phyloP scores from a whole-genome alignment of 2,329 filamentous ascomycete genomes.

The Alternaria panax region DNA sequence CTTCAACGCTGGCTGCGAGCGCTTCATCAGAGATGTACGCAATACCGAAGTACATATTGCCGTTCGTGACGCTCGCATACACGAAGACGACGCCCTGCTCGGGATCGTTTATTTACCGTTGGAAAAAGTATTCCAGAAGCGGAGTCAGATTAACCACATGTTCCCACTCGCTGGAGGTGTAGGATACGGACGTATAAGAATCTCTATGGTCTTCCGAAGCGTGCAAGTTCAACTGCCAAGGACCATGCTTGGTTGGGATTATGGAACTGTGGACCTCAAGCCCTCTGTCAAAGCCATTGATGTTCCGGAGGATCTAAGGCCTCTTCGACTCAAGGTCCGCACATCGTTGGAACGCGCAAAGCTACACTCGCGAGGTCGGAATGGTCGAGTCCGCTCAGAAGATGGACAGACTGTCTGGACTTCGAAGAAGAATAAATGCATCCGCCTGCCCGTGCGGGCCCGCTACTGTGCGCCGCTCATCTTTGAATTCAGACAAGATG shows the following conservation, averaged over 20 bases:
- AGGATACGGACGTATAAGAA: slow-evolving; percentile 72
- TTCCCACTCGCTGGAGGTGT: slow-evolving; percentile 75
- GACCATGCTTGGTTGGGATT: slow-evolving; percentile 72
- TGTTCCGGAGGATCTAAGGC: slow-evolving; percentile 59
- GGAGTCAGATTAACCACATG: slow-evolving; percentile 69
- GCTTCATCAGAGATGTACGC: slow-evolving; percentile 73
- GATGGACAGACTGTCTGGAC: slow-evolving; percentile 60
- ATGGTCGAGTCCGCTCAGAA: slow-evolving; percentile 38
- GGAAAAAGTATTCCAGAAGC: slow-evolving; percentile 65
- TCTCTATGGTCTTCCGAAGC: slow-evolving; percentile 77
- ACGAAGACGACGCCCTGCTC: slow-evolving; percentile 73
- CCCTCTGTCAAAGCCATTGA: slow-evolving; percentile 58
- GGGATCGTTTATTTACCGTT: slow-evolving; percentile 75
- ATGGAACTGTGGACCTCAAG: slow-evolving; percentile 72
- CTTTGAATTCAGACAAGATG: slow-evolving; percentile 67
- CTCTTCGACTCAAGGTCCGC: slow-evolving; percentile 65
- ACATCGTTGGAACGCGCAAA: slow-evolving; percentile 67
- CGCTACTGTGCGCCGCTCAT: slow-evolving; percentile 66
- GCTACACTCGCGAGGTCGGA: slow-evolving; percentile 56
- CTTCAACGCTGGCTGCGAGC: slow-evolving; percentile 78
- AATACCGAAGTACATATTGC: slow-evolving; percentile 72
- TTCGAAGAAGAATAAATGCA: slow-evolving; percentile 54
- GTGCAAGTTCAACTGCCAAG: slow-evolving; percentile 68
- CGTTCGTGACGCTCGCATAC: slow-evolving; percentile 71
- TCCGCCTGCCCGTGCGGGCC: slow-evolving; percentile 65